Evolutionary conservation across 345 rosid species (phyloP), one percentile per base, ranked within the genome.

Genomic region (Salix brachista): DNA sequence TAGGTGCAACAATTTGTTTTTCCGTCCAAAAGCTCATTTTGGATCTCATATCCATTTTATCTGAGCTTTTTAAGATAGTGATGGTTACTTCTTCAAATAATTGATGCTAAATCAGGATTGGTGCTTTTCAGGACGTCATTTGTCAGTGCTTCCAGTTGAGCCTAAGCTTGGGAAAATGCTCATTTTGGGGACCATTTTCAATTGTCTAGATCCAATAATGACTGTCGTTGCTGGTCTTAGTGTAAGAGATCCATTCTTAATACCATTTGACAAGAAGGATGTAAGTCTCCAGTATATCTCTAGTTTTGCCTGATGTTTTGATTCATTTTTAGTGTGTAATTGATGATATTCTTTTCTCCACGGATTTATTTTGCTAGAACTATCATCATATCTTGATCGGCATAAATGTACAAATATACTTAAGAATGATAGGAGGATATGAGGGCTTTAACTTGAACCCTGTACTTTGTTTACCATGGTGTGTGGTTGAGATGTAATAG

Each of bases 131-230:
- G 98, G 99, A 74, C 86, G 84, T 54, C 87, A 91, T 16, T 85
- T 95, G 84, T 93, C 99, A 37, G 76, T 84, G 84, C 99, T 95
- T 86, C 99, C 98, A 50, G 99, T 95, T 75, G 99, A 95, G 87
- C 99, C 99, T 66, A 95, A 93, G 87, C 99, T 95, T 72, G 99
- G 99, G 41, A 95, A 95, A 87, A 95, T 95, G 99, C 97, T 95
- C 74, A 89, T 93, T 66, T 75, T 91, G 67, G 98, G 97, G 64
- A 89, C 96, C 67, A 90, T 95, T 68, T 93, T 95, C 82, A 91
- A 87, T 82, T 95, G 98, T 80, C 85, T 95, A 39, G 99, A 91
- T 86, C 99, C 99, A 32, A 77, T 95, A 79, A 82, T 93, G 97
- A 93, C 99, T 64, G 89, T 95, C 86, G 99, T 93, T 83, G 93